phyloP scores from a whole-genome alignment of 805 yeast genomes.

The Lipomyces oligophaga region DNA sequence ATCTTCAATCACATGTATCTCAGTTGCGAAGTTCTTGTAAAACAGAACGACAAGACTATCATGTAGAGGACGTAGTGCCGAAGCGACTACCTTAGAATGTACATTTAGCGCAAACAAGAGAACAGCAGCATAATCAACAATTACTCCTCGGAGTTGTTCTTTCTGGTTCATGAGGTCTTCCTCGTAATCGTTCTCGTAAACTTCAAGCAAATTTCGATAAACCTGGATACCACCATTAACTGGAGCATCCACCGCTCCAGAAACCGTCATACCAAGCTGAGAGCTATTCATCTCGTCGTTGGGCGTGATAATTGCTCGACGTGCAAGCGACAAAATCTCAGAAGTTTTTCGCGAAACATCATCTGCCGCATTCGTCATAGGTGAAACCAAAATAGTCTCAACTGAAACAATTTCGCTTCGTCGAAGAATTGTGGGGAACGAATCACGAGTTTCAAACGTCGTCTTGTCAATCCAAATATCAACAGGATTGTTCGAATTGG shows the following conservation, averaged over 20 bases:
- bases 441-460: constrained; percentile 65
- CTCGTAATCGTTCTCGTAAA: constrained; percentile 3
- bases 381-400: constrained; percentile 59
- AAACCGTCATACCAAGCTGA: constrained; percentile 41
- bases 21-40: constrained; percentile 62
- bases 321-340: constrained; percentile 67
- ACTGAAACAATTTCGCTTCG: constrained; percentile 63
- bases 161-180: constrained; percentile 5
- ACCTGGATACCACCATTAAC: constrained; percentile 90
- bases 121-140: constrained; percentile 57
- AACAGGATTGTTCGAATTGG: constrained; percentile 32
- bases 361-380: constrained; percentile 75
- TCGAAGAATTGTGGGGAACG: constrained; percentile 87
- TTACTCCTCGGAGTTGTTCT: constrained; percentile 7
- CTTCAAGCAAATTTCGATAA: constrained; percentile 60
- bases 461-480: constrained; percentile 89
- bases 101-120: constrained; percentile 62
- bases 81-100: constrained; percentile 63
- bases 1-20: constrained; percentile 41
- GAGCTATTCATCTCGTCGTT: constrained; percentile 42
- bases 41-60: constrained; percentile 61
- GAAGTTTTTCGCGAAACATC: constrained; percentile 63
- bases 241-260: constrained; percentile 86
- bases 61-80: constrained; percentile 58
- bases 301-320: constrained; percentile 30